Base-by-base conservation (phyloP, 164 flowering plant species). In the Aristolochia fimbriata region DNA sequence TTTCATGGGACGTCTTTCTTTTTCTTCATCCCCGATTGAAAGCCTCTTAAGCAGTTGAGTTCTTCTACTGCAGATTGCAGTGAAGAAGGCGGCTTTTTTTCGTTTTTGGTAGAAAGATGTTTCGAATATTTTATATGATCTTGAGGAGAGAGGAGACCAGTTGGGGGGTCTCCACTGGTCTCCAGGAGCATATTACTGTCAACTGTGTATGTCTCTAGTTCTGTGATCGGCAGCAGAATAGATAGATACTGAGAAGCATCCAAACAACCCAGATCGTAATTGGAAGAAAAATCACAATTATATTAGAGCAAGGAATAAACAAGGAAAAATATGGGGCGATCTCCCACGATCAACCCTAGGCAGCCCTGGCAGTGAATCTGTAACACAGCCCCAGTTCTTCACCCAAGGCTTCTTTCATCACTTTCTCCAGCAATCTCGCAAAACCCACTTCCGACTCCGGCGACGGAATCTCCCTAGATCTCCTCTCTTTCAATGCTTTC, bases 281-380 rank as follows among this genome's bases (percentile, higher is more conserved):
- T 2, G 6, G n/a, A 49, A 49, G 52, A 49, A 49, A 21, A 37
- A 37, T 3, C 43, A 21, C 17, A 49, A 17, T 17, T 49, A 49
- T 49, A 49, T 21, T 16, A 49, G 52, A 20, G 21, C 2, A 16
- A 17, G 21, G 21, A 49, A 17, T n/a, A 49, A 49, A 49, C 15
- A 17, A 6, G 22, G 21, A 0, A 49, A 15, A 21, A 17, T 15
- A 15, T 17, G 52, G 22, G 15, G 52, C 5, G 30, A 2, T 21
- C 22, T 16, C 10, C 19, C 19, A 49, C 20, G 22, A 49, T 4
- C 56, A 23, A 52, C 30, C 13, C 30, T 52, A 52, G 15, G 56
- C 56, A 22, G 56, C 56, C 56, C 56, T 52, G 14, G 56, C 23
- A 12, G 30, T 9, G 16, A 52, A 16, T 11, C 56, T 52, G 56